Base-by-base conservation (phyloP, 2,329 filamentous ascomycete species). In the Pestalotiopsis sp. region DNA sequence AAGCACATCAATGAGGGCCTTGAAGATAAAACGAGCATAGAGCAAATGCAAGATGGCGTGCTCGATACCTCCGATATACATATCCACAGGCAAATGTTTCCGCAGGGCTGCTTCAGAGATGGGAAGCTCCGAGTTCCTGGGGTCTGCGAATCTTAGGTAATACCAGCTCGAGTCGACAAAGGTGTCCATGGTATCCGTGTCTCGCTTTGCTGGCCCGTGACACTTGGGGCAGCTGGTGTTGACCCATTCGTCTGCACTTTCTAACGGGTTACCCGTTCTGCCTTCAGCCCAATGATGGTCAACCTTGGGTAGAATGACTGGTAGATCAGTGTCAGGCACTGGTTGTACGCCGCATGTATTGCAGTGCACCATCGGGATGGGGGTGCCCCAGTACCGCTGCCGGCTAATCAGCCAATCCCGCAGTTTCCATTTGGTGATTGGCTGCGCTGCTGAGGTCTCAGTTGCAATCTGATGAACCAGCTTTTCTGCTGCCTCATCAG, bases 131-230 rank as follows among this genome's bases (percentile, higher is more conserved):
- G 83, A 72, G 72, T 96, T 95, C 20, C 89, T 83, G 1, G 92
- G 84, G 74, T 97, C 93, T 36, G 91, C 81, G 74, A 94, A 97
- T 13, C 94, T 89, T 81, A 95, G 89, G 76, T 91, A 97, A 79
- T 97, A 97, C 94, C 94, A 97, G 67, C 94, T 97, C 1, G 94
- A 97, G 81, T 97, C 94, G 70, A 97, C 94, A 81, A 97, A 97
- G 0, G 94, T 97, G 79, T 97, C 94, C 94, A 97, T 97, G 2
- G 94, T 97, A 78, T 97, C 94, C 0, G 94, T 97, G 72, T 97
- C 94, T 71, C 94, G 88, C 77, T 90, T 92, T 6, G 93, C 94
- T 27, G 89, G 81, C 1, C 87, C 85, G 17, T 86, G 82, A 75
- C 94, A 97, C 73, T 88, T 88, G 4, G 94, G 94, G 76, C 94